Conservation (phyloP, 495 filamentous ascomycete species). For the Aspergillus mulundensis region DNA sequence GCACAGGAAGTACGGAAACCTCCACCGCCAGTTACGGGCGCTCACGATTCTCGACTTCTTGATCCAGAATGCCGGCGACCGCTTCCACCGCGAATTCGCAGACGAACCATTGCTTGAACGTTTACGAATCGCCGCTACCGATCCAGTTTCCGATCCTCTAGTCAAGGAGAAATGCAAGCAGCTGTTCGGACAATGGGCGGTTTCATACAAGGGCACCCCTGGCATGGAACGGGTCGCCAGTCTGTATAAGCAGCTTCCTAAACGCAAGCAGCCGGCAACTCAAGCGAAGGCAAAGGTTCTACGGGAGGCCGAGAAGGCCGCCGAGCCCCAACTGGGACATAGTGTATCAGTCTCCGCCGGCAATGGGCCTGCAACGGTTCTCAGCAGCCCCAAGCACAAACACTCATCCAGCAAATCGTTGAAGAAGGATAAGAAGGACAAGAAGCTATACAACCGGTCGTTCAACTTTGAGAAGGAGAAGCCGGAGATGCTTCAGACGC, state of each 20-base stretch:
- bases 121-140: constrained; percentile 80
- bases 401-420: constrained; percentile 28
- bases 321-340: constrained; percentile 55
- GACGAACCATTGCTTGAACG: constrained; percentile 94
- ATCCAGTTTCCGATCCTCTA: constrained; percentile 75
- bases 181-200: constrained; percentile 85
- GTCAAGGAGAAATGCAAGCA: constrained; percentile 83
- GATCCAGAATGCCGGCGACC: constrained; percentile 88
- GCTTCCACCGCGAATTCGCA: constrained; percentile 81
- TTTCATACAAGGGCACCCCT: constrained; percentile 71
- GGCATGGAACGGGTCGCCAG: constrained; percentile 76
- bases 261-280: constrained; percentile 58
- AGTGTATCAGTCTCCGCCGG: constrained; percentile 40
- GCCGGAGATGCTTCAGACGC: constrained; percentile 71
- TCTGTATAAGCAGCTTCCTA: constrained; percentile 76
- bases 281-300: constrained; percentile 78
- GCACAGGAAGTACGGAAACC: constrained; percentile 81
- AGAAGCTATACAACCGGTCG: constrained; percentile 38
- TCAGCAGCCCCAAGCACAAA: constrained; percentile 36
- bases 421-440: constrained; percentile 39
- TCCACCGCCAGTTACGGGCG: constrained; percentile 86
- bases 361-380: constrained; percentile 34
- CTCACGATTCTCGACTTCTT: constrained; percentile 88
- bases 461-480: constrained; percentile 90
- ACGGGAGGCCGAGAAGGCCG: constrained; percentile 63